Base-by-base conservation (phyloP, 2,329 filamentous ascomycete genomes). In the Trichocomaceae sp. region DNA sequence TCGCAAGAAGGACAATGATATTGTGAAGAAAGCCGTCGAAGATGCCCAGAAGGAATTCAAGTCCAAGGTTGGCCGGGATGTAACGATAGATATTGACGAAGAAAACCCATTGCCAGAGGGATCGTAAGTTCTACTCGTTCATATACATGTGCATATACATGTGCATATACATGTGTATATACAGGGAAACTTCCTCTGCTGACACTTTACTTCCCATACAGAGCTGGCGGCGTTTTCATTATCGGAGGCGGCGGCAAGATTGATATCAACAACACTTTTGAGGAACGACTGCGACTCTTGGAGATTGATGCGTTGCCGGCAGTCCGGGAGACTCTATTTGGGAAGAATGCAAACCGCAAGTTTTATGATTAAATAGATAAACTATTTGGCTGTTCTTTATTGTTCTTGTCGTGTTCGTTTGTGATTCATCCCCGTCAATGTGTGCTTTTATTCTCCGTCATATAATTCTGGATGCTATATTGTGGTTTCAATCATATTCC, bases 191-290 rank as follows among this genome's bases (percentile, higher is more conserved):
- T 9, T 42, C n/a, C 15, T 13, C 6, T 39, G 17, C n/a, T 37
- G 22, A 10, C 44, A 41, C 22, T 54, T 48, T 13, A 12, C 6
- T 23, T 39, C 19, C 7, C 6, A 22, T 35, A 47, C 57, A 97
- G 93, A 66, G 81, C 90, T 57, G 93, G 93, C 58, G 93, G 93
- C 65, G 80, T 95, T 56, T 72, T 82, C 56, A 84, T 99, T 61
- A 75, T 95, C 54, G 90, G 91, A 61, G 86, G 87, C 62, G 80
- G 80, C 61, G 93, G 93, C 70, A 96, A 92, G 81, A 97, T 99
- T 70, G 90, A 96, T 66, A 92, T 99, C 73, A 91, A 96, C 82
- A 97, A 99, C 79, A 97, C 93, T 54, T 88, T 97, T 63, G 93
- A 97, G 71, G 88, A 95, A 70, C 85, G 93, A 62, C 79, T 99